Evolutionary conservation across 306 rosid species (phyloP).

Genomic region (Casuarina cunninghamiana): DNA sequence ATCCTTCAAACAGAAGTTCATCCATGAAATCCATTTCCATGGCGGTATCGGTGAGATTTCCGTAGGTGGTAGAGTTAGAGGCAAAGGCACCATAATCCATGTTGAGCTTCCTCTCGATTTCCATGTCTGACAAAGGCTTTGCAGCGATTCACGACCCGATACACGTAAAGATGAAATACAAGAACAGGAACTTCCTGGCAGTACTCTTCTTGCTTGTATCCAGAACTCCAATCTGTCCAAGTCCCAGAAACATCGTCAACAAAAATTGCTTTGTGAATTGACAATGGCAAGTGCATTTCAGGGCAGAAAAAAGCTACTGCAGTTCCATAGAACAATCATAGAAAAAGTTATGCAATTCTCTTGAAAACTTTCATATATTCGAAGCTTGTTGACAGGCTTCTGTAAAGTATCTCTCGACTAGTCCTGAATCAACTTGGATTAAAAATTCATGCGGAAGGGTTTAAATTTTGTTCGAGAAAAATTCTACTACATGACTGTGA

Average conservation of each 20-base stretch:
- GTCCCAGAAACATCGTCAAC: slow-evolving; percentile 20
- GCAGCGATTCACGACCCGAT: background rate
- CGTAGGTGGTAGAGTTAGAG: slow-evolving; percentile 8
- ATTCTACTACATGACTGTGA: too few relatives aligned
- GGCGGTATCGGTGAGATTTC: slow-evolving; percentile 5
- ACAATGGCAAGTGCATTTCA: slow-evolving; percentile 1
- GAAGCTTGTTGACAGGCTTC: too few relatives aligned
- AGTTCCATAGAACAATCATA: background rate
- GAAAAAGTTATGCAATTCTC: too few relatives aligned
- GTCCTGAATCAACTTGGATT: too few relatives aligned
- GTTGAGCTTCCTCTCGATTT: slow-evolving; percentile 2
- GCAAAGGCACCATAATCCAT: slow-evolving; percentile 38
- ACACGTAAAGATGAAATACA: slow-evolving; percentile 2
- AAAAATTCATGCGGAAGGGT: too few relatives aligned
- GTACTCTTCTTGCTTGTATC: background rate
- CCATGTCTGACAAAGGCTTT: background rate
- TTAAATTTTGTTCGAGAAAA: too few relatives aligned
- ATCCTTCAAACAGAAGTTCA: slow-evolving; percentile 43
- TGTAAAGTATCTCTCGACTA: too few relatives aligned
- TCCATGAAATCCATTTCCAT: slow-evolving; percentile 31
- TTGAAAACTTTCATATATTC: too few relatives aligned
- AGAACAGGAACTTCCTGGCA: background rate
- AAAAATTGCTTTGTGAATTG: background rate
- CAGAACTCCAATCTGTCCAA: background rate
- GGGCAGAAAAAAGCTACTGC: background rate